These are phyloP conservation scores for Coemansia sp. DNA, from an alignment of 192 early-diverging fungal species.

Conservation along the genomic window DNA sequence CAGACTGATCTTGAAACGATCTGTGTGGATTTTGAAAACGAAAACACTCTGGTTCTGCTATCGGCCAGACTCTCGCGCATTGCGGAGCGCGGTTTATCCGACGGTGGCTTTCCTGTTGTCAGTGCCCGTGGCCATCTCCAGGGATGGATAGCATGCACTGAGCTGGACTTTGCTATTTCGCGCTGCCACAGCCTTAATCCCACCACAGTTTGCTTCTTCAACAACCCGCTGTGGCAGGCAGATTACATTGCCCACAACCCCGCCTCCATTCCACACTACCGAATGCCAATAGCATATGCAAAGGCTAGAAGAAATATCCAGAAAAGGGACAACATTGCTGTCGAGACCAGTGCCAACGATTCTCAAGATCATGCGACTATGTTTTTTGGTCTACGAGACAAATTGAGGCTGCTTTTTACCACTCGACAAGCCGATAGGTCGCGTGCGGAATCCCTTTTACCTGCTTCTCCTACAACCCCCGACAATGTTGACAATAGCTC, in stretches of 20 bases:
- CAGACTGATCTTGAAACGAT: conserved; percentile 67
- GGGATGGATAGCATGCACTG: conserved; percentile 81
- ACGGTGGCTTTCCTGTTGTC: conserved; percentile 76
- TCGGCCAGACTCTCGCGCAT: conserved; percentile 58
- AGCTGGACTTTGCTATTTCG: conserved; percentile 72
- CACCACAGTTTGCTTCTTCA: conserved; percentile 56
- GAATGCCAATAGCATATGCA: conserved; percentile 21
- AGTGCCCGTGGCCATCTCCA: conserved; percentile 60
- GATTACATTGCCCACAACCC: conserved; percentile 40
- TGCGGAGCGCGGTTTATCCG: conserved; percentile 61
- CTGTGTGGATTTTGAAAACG: conserved; percentile 61
- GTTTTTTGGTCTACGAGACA: neutral
- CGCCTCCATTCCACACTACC: conserved; percentile 36
- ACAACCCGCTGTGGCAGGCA: conserved; percentile 56
- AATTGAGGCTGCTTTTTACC: neutral
- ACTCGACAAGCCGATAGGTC: neutral
- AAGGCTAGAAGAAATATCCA: conserved; percentile 15
- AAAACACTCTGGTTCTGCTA: conserved; percentile 62
- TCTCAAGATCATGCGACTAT: neutral
- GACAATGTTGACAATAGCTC: neutral
- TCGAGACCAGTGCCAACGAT: neutral
- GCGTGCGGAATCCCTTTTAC: conserved; percentile 11
- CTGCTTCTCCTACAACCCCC: neutral
- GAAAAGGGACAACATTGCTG: neutral
- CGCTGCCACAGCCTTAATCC: conserved; percentile 40